A percentile compares a stretch with the other conserved stretches of the same genome.
These are phyloP conservation scores for Chlorella sp. DNA, from an alignment of 139 green algal genomes.

Conservation along the genomic window DNA sequence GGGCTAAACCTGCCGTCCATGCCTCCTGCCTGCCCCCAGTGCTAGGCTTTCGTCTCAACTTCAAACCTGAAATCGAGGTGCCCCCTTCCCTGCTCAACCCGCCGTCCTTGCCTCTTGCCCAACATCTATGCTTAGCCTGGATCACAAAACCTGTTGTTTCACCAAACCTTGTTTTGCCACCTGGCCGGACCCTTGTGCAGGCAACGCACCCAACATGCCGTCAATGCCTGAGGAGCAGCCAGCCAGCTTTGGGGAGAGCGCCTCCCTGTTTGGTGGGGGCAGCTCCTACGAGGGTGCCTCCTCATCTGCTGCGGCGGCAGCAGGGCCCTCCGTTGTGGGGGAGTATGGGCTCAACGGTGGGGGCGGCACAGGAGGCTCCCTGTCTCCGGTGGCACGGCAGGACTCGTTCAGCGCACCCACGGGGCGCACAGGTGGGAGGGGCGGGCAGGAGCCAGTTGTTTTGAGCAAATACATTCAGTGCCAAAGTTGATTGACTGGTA, in stretches of 20 bases:
- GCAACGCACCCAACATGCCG: conserved; percentile 5
- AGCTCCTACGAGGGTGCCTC: background rate
- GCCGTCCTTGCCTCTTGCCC: too few relatives aligned
- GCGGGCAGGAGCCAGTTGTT: too few relatives aligned
- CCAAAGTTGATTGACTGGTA: too few relatives aligned
- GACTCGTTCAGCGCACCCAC: conserved; percentile 19
- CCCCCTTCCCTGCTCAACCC: too few relatives aligned
- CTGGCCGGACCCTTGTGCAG: background rate
- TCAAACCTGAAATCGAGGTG: too few relatives aligned
- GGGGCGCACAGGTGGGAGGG: conserved; percentile 12
- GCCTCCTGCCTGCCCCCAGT: too few relatives aligned
- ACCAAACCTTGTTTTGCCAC: too few relatives aligned
- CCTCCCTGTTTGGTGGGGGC: conserved; percentile 8
- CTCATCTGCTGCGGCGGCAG: background rate
- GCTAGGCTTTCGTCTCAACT: too few relatives aligned
- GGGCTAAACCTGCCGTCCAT: too few relatives aligned
- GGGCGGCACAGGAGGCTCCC: conserved; percentile 9
- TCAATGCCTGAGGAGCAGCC: conserved; percentile 33
- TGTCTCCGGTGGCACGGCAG: conserved; percentile 12
- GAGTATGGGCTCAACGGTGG: background rate
- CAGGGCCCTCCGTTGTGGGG: background rate
- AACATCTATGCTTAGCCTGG: too few relatives aligned
- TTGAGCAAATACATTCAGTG: too few relatives aligned
- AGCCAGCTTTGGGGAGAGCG: conserved; percentile 17
- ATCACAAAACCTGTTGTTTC: too few relatives aligned